Conservation (phyloP, 2,329 filamentous ascomycete species). For the Diplodia scrobiculata region DNA sequence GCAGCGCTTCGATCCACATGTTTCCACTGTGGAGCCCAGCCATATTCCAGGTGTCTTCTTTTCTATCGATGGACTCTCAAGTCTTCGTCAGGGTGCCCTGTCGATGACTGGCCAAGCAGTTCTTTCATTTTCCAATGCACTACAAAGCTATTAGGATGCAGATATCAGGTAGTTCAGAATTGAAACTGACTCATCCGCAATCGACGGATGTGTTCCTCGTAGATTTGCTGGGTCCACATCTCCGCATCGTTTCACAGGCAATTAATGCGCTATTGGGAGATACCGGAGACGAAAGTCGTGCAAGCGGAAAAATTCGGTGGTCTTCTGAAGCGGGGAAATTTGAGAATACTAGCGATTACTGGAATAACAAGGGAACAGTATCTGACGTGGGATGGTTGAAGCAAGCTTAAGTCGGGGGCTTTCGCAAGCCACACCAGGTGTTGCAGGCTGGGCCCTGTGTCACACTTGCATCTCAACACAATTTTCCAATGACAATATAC, state of each 20-base stretch:
- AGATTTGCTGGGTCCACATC: too few species aligned
- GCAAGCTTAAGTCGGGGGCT: conserved; percentile 20
- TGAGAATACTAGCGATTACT: neutral
- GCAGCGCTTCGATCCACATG: too few species aligned
- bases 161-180: too few species aligned
- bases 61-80: too few species aligned
- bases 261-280: neutral
- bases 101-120: too few species aligned
- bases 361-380: neutral
- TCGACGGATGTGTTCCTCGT: neutral
- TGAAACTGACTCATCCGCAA: neutral
- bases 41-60: too few species aligned
- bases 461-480: neutral
- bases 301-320: conserved; percentile 7
- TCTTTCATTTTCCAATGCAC: too few species aligned
- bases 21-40: too few species aligned
- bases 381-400: conserved; percentile 14
- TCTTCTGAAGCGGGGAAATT: neutral
- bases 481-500: neutral
- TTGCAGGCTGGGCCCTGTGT: neutral
- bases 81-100: too few species aligned
- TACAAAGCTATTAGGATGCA: too few species aligned
- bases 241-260: neutral
- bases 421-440: conserved; percentile 11
- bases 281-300: neutral